Evolutionary conservation across 805 yeast genomes (phyloP), one percentile per base, ranked within the genome.

Genomic region (Suhomyces canberraensis): DNA sequence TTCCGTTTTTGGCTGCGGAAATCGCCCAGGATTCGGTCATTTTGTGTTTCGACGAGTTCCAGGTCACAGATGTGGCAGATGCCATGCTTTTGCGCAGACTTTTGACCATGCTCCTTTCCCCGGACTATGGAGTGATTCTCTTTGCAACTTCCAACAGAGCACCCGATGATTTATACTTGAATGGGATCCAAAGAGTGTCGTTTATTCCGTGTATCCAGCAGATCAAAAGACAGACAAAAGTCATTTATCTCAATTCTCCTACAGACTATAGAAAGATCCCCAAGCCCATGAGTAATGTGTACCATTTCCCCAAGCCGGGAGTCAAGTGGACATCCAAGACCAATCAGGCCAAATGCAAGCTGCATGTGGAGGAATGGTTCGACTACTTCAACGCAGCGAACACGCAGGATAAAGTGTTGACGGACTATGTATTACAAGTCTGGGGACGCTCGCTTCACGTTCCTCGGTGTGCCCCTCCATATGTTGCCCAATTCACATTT

Each of bases 21-120:
- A 77, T 93, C 38, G 85, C 97, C 1, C 74, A 75, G 44, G 69
- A 73, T 33, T 73, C 93, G 3, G 82, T 91, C 1, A 79, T 93
- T 1, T 60, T 93, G 41, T 93, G 98, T 60, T 87, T 93, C 57
- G 98, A 93, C 63, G 98, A 93, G 64, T 91, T 93, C 56, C 98
- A 93, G 62, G 98, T 93, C 29, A 88, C 96, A 1, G 98, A 93
- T 59, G 97, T 93, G 20, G 98, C 98, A 0, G 98, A 93, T 61
- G 98, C 98, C 2, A 93, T 93, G 98, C 71, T 93, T 22, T 69
- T 93, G 29, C 76, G 98, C 45, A 71, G 96, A 34, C 65, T 90
- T 26, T 54, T 87, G 27, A 76, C 78, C 50, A 60, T 78, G 25
- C 69, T 86, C n/a, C 62, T 90, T 39, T 75, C 83, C 31, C 77